These are phyloP conservation scores for Citeromyces nyonsensis DNA, from an alignment of 805 yeast species.

Conservation along the genomic window DNA sequence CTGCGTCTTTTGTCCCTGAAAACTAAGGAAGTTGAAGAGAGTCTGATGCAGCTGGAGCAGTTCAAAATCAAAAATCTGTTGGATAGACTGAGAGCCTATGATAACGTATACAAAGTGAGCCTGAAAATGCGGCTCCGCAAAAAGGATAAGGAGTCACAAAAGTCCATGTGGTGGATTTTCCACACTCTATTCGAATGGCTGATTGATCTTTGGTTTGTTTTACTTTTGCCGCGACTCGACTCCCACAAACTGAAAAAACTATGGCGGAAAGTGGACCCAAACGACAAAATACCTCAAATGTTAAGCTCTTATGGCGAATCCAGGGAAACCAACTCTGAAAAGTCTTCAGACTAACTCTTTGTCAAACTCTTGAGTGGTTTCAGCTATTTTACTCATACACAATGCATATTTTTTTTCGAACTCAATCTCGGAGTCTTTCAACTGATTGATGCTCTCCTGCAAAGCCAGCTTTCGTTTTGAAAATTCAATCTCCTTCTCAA, in stretches of 20 bases:
- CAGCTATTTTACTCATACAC: no score
- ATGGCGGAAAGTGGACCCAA: conserved; percentile 3
- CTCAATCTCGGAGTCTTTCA: no score
- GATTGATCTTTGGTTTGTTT: not conserved
- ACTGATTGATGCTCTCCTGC: no score
- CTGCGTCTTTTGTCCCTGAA: conserved; percentile 40
- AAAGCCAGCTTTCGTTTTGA: no score
- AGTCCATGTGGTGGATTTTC: no score
- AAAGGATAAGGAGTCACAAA: not conserved
- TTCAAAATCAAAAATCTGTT: conserved; percentile 26
- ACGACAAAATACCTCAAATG: conserved; percentile 1
- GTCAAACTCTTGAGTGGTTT: not conserved
- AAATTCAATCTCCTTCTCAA: no score
- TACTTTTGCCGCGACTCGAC: conserved; percentile 1
- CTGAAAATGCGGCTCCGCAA: conserved; percentile 7
- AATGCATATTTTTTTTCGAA: no score
- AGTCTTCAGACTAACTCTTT: not conserved
- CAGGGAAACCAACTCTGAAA: not conserved
- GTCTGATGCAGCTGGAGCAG: conserved; percentile 17
- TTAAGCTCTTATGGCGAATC: no score
- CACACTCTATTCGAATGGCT: not conserved
- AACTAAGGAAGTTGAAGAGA: conserved; percentile 53
- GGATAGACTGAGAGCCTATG: conserved; percentile 17
- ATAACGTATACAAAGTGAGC: conserved; percentile 6
- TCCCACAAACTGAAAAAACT: not conserved